Conservation (phyloP, 495 filamentous ascomycete species). For the Tetracladium marchalianum region DNA sequence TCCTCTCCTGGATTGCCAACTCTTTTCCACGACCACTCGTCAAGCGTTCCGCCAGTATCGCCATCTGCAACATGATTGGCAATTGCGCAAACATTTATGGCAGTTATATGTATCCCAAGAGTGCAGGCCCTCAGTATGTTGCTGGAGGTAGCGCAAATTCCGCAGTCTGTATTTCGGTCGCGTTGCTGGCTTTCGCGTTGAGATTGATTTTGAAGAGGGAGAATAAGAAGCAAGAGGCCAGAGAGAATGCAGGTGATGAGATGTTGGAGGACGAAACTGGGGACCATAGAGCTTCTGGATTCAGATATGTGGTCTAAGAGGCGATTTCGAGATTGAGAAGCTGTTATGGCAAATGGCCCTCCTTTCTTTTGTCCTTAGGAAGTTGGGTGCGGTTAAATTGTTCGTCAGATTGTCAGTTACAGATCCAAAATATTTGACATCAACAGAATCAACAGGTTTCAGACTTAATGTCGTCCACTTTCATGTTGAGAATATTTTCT, state of each 20-base stretch:
- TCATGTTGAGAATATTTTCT: too few relatives aligned
- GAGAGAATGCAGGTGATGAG: constrained; percentile 20
- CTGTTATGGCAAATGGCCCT: too few relatives aligned
- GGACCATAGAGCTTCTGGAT: neutral
- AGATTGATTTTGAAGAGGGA: constrained; percentile 32
- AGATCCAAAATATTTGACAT: too few relatives aligned
- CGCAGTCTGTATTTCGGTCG: constrained; percentile 33
- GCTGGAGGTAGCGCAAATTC: constrained; percentile 33
- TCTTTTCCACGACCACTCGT: constrained; percentile 43
- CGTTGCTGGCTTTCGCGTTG: constrained; percentile 29
- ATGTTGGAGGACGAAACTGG: too few relatives aligned
- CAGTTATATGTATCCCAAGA: constrained; percentile 44
- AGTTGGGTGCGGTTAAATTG: too few relatives aligned
- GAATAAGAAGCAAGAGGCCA: constrained; percentile 41
- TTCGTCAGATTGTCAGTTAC: too few relatives aligned
- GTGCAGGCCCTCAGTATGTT: constrained; percentile 39
- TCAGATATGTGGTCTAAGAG: constrained; percentile 1
- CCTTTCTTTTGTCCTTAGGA: too few relatives aligned
- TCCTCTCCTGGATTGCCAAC: constrained; percentile 42
- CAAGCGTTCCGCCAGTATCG: constrained; percentile 41
- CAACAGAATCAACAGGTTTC: too few relatives aligned
- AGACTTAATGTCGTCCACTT: too few relatives aligned
- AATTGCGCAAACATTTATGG: constrained; percentile 46
- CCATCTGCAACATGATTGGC: constrained; percentile 45
- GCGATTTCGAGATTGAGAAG: too few relatives aligned